These are phyloP conservation scores for Pascua sp. DNA, from an alignment of 1,284 basidiomycete genomes.

Conservation along the genomic window DNA sequence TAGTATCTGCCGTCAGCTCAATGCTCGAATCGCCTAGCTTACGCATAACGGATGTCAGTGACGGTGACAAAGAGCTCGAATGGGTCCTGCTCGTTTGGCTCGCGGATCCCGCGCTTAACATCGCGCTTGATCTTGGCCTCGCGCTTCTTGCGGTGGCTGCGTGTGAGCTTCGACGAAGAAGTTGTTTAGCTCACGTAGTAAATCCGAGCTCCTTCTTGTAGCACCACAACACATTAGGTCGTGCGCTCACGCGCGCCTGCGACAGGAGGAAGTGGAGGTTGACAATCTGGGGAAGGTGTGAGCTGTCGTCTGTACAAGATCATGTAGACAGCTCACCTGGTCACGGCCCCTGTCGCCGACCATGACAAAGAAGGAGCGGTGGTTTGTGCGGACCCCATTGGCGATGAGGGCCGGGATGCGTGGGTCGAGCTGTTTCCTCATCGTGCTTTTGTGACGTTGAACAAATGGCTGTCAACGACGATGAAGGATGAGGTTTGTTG, in stretches of 20 bases:
- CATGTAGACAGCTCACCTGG: slow-evolving; percentile 58
- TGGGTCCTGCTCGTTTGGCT: slow-evolving; percentile 91
- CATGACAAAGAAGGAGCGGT: slow-evolving; percentile 93
- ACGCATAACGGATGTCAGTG: slow-evolving; percentile 98
- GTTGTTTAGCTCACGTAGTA: slow-evolving; percentile 63
- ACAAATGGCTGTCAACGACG: background rate
- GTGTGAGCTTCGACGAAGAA: slow-evolving; percentile 11
- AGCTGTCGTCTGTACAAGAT: background rate
- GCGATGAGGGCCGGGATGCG: slow-evolving; percentile 88
- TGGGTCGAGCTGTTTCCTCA: slow-evolving; percentile 67
- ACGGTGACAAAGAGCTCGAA: slow-evolving; percentile 98
- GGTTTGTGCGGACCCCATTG: slow-evolving; percentile 88
- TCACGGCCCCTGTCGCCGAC: slow-evolving; percentile 94
- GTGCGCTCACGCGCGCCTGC: slow-evolving; percentile 80
- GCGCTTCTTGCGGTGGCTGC: slow-evolving; percentile 90
- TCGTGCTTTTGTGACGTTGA: slow-evolving; percentile 16
- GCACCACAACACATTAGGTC: slow-evolving; percentile 91
- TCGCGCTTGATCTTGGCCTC: slow-evolving; percentile 93
- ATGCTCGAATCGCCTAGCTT: slow-evolving; percentile 30
- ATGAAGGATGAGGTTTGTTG: background rate
- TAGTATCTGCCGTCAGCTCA: slow-evolving; percentile 59
- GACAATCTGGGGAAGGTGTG: slow-evolving; percentile 64
- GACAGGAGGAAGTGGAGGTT: slow-evolving; percentile 93
- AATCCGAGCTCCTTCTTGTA: slow-evolving; percentile 97
- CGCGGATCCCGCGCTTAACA: slow-evolving; percentile 86